Conservation (phyloP, 495 filamentous ascomycete genomes). For the Aspergillus asperescens region DNA sequence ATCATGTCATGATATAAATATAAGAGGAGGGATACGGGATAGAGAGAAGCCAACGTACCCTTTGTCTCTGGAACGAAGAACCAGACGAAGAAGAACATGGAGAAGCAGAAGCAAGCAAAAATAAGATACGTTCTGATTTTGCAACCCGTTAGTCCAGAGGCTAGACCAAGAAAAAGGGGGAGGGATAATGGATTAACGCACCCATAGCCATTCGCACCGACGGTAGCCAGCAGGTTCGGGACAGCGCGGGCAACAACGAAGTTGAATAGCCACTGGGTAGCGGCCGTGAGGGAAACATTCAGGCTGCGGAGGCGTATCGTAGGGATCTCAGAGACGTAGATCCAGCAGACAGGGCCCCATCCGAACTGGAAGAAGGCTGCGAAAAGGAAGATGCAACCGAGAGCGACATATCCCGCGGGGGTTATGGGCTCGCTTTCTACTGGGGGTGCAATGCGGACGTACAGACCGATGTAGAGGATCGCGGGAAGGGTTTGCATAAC, state of each 20-base stretch:
- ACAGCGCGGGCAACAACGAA: slow-evolving; percentile 40
- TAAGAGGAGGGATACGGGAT: too few relatives aligned
- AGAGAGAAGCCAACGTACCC: slow-evolving; percentile 47
- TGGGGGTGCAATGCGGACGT: slow-evolving; percentile 66
- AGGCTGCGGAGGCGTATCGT: slow-evolving; percentile 64
- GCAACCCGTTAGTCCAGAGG: background rate
- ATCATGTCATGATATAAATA: background rate
- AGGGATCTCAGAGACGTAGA: slow-evolving; percentile 60
- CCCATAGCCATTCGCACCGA: slow-evolving; percentile 58
- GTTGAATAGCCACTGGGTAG: slow-evolving; percentile 46
- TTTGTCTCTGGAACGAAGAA: slow-evolving; percentile 74
- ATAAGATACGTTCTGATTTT: slow-evolving; percentile 38
- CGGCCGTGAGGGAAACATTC: slow-evolving; percentile 63
- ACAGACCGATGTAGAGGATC: slow-evolving; percentile 68
- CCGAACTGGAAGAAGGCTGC: slow-evolving; percentile 42
- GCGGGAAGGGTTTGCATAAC: slow-evolving; percentile 51
- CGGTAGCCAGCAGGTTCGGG: slow-evolving; percentile 47
- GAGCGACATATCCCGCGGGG: slow-evolving; percentile 41
- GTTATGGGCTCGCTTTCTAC: slow-evolving; percentile 45
- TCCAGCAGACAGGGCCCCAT: slow-evolving; percentile 46
- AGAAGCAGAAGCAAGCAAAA: slow-evolving; percentile 54
- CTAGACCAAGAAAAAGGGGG: slow-evolving; percentile 9
- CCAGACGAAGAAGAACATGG: slow-evolving; percentile 62
- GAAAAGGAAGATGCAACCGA: slow-evolving; percentile 53
- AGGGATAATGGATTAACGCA: slow-evolving; percentile 18